Percentiles rank a stretch among this genome's conserved stretches.
phyloP scores from a whole-genome alignment of 345 rosid genomes.

The Excoecaria cochinchinensis region DNA sequence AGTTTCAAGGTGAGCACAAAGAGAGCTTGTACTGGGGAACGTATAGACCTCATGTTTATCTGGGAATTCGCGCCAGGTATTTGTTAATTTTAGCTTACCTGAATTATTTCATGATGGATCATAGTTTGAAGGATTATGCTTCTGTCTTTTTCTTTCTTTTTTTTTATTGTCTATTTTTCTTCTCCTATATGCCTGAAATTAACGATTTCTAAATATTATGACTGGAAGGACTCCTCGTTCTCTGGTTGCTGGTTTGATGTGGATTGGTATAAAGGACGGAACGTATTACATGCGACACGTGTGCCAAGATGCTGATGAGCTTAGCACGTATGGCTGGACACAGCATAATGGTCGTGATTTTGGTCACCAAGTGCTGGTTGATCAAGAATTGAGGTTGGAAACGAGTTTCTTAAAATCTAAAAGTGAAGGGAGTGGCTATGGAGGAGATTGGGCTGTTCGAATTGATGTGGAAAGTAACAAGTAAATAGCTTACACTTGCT shows the following conservation, averaged over 20 bases:
- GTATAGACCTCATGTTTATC: slow-evolving; percentile 78
- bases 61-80: slow-evolving; percentile 86
- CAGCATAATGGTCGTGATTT: slow-evolving; percentile 86
- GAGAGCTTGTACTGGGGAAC: slow-evolving; percentile 94
- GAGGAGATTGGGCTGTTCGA: slow-evolving; percentile 93
- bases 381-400: slow-evolving; percentile 60
- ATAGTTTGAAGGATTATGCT: neutral
- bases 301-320: slow-evolving; percentile 71
- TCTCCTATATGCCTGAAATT: neutral
- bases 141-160: neutral
- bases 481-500: slow-evolving; percentile 32
- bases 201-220: neutral
- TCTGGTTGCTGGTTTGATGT: slow-evolving; percentile 87
- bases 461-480: slow-evolving; percentile 46
- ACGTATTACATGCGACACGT: slow-evolving; percentile 66
- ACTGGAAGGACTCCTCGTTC: slow-evolving; percentile 67
- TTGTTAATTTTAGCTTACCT: neutral
- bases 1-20: slow-evolving; percentile 88
- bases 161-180: too few relatives aligned
- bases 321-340: slow-evolving; percentile 77
- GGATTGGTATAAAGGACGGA: slow-evolving; percentile 77
- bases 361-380: slow-evolving; percentile 71
- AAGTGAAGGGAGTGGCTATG: slow-evolving; percentile 71
- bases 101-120: neutral
- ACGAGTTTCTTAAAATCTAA: slow-evolving; percentile 83